These are phyloP conservation scores for Colletotrichum scovillei DNA, from an alignment of 2,329 filamentous ascomycete genomes.

Conservation along the genomic window DNA sequence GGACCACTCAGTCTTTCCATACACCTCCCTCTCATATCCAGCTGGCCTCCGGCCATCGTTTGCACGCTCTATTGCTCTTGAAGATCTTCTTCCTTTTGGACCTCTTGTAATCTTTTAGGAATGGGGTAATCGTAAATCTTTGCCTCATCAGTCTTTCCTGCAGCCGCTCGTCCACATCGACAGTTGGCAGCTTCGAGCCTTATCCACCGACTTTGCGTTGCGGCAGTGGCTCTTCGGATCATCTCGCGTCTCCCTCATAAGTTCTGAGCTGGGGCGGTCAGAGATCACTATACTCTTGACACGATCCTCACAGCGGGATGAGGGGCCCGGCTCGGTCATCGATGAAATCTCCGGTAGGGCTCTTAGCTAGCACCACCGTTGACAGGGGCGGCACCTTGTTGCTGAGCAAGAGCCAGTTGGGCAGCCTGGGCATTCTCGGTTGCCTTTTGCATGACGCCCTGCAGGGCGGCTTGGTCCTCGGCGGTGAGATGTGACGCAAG, in stretches of 20 bases:
- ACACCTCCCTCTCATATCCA: conserved; percentile 29
- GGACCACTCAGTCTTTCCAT: conserved; percentile 16
- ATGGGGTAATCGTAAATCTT: conserved; percentile 35
- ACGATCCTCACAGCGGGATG: conserved; percentile 13
- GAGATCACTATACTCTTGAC: conserved; percentile 7
- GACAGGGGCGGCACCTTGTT: conserved; percentile 39
- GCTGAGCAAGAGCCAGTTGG: conserved; percentile 39
- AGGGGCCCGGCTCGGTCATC: conserved; percentile 36
- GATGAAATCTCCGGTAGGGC: conserved; percentile 33
- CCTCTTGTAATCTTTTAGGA: conserved; percentile 33
- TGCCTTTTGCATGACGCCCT: conserved; percentile 78
- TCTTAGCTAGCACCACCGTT: conserved; percentile 38
- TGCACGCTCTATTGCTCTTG: conserved; percentile 37
- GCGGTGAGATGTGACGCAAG: conserved; percentile 82
- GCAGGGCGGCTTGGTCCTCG: conserved; percentile 85
- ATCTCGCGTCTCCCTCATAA: conserved; percentile 36
- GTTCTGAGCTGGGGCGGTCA: conserved; percentile 19
- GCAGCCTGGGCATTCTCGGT: conserved; percentile 55
- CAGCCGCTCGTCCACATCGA: conserved; percentile 29
- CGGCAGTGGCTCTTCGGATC: conserved; percentile 33
- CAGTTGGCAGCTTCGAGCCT: conserved; percentile 28
- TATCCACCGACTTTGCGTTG: conserved; percentile 20
- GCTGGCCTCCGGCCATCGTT: conserved; percentile 35
- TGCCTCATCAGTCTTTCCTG: conserved; percentile 35
- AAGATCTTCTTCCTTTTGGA: conserved; percentile 33